phyloP scores from a whole-genome alignment of 2,329 filamentous ascomycete species.

The Pestalotiopsis sp. region DNA sequence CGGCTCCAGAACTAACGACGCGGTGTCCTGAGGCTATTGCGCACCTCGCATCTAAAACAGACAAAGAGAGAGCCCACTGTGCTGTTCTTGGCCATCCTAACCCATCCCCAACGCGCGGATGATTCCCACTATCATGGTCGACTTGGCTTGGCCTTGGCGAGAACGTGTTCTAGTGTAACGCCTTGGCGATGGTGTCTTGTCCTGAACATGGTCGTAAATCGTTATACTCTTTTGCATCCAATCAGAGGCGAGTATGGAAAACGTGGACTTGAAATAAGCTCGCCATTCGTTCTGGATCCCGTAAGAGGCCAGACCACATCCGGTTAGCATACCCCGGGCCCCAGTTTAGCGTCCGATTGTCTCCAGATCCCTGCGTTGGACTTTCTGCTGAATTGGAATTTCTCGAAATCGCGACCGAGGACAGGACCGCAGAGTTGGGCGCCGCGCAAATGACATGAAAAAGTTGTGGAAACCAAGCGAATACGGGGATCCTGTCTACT shows the following conservation, averaged over 20 bases:
- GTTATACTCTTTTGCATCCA: neutral
- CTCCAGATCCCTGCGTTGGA: neutral
- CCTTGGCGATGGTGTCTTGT: conserved; percentile 2
- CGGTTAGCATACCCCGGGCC: neutral
- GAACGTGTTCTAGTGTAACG: neutral
- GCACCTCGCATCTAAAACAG: neutral
- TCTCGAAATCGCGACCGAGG: conserved; percentile 2
- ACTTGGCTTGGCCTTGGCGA: neutral
- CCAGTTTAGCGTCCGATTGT: neutral
- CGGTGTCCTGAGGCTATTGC: neutral
- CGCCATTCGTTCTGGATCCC: conserved; percentile 6
- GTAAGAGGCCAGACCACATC: neutral
- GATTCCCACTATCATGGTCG: neutral
- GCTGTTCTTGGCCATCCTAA: neutral
- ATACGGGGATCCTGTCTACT: neutral
- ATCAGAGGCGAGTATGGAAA: neutral
- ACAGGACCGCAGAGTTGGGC: neutral
- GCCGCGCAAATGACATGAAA: too few relatives aligned
- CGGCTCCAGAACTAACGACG: neutral
- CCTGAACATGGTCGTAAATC: neutral
- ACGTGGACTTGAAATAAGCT: conserved; percentile 10
- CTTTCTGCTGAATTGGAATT: neutral
- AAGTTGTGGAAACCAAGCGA: neutral
- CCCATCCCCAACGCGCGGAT: neutral
- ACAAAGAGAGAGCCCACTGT: neutral